A percentile compares a stretch with the other conserved stretches of the same genome.
phyloP scores from a whole-genome alignment of 2,329 filamentous ascomycete species.

The Fusarium nanum region DNA sequence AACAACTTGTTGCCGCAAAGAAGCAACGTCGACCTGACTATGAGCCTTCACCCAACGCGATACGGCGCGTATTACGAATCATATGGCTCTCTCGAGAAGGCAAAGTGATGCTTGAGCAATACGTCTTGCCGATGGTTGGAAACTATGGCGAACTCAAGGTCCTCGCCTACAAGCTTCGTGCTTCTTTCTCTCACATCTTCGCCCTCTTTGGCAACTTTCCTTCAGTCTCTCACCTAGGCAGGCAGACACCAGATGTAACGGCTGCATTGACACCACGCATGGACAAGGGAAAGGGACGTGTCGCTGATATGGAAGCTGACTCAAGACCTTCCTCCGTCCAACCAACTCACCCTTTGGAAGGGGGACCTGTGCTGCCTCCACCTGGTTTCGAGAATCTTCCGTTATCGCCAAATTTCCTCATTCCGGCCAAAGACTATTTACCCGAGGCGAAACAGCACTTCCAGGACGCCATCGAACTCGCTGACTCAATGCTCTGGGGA shows the following conservation, averaged over 20 bases:
- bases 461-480: constrained; percentile 77
- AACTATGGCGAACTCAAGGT: constrained; percentile 87
- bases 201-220: constrained; percentile 96
- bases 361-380: constrained; percentile 68
- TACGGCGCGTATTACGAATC: constrained; percentile 88
- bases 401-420: constrained; percentile 76
- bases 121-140: constrained; percentile 85
- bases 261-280: constrained; percentile 52
- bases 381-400: constrained; percentile 62
- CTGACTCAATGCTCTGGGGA: constrained; percentile 81
- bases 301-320: constrained; percentile 56
- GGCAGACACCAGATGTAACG: constrained; percentile 61
- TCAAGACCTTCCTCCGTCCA: constrained; percentile 60
- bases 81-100: constrained; percentile 96
- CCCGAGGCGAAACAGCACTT: constrained; percentile 86
- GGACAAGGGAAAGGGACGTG: constrained; percentile 62
- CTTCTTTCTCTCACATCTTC: constrained; percentile 96
- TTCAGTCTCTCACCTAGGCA: constrained; percentile 72
- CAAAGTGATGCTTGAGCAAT: constrained; percentile 85
- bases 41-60: constrained; percentile 79
- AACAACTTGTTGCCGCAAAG: constrained; percentile 83
- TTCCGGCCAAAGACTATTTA: constrained; percentile 83
- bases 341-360: constrained; percentile 63
- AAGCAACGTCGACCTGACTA: constrained; percentile 86
- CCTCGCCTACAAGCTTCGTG: constrained; percentile 88